Evolutionary conservation across 202 grass and related monocot species (phyloP).

Genomic region (Eragrostis tef): DNA sequence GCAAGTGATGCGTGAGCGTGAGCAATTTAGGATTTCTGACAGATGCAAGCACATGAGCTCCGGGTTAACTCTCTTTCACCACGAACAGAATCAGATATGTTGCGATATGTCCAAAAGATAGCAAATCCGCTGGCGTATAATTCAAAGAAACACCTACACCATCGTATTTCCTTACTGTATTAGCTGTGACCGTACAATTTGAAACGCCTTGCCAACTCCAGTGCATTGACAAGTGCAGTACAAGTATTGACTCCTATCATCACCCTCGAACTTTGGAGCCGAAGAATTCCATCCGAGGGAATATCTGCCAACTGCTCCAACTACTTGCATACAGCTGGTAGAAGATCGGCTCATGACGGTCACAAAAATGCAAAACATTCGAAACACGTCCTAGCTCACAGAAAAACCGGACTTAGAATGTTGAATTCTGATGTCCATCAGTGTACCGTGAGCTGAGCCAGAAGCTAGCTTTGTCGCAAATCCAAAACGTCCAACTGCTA

Average conservation of each 20-base stretch:
- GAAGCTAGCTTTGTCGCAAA: background rate
- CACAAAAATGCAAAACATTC: background rate
- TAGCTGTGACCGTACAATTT: background rate
- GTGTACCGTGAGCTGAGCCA: background rate
- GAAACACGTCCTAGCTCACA: background rate
- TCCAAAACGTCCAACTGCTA: conserved; percentile 1
- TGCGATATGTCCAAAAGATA: background rate
- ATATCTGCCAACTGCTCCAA: background rate
- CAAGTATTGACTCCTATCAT: background rate
- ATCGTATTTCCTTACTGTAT: background rate
- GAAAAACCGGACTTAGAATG: background rate
- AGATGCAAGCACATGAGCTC: background rate
- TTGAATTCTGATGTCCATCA: background rate
- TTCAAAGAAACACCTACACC: background rate
- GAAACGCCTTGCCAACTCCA: background rate
- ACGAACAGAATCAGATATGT: background rate
- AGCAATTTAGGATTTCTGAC: no score
- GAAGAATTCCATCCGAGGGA: background rate
- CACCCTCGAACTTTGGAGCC: background rate
- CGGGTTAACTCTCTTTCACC: background rate
- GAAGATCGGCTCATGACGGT: background rate
- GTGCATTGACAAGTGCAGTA: background rate
- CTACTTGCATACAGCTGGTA: background rate
- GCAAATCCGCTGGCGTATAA: background rate
- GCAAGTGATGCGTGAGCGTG: no score